Base-by-base conservation (phyloP, 192 early-diverging fungal genomes). In the Backusella morwellensis region DNA sequence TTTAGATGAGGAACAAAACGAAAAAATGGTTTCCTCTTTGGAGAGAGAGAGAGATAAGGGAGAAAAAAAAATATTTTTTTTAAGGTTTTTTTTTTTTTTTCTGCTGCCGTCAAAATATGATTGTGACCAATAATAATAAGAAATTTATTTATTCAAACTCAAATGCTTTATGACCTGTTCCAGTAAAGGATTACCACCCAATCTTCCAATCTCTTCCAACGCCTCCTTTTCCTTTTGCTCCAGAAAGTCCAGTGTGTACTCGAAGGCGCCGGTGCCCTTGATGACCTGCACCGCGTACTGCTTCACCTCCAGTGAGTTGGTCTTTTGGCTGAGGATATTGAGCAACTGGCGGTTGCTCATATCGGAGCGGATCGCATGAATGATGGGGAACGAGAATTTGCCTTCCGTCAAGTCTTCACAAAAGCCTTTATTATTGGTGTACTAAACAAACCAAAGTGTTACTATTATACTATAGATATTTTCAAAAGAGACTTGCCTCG, bases 381-480 rank as follows among this genome's bases (percentile, higher is more conserved):
- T 90, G 47, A 96, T 86, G 11, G 92, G 91, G 78, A 92, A 97
- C 12, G 94, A 96, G 81, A 95, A 96, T 85, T 97, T 97, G 80
- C 96, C 96, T 85, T 97, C 96, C 0, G 94, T 93, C 42, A 97
- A 73, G 77, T 97, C 96, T 84, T 97, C 96, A 66, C 94, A 95
- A 76, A 91, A 97, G 32, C 96, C 95, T 81, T 97, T 97, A 74
- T 90, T 93, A 59, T 92, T 83, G 23, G 88, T 84, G 76, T 94
- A 97, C 86, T 66, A 67, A 19, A 26, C 70, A 17, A 32, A 32
- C 3, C 32, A 32, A 32, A 3, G 2, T 32, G 2, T 32, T 32
- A 32, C 0, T 32, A 32, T 32, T 32, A 6, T 73, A 38, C 32
- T 36, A 21, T 63, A 32, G 0, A 32, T 32, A n/a, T n/a, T n/a